These are phyloP conservation scores for Manihot esculenta DNA, from an alignment of 441 rosid species.

Conservation along the genomic window DNA sequence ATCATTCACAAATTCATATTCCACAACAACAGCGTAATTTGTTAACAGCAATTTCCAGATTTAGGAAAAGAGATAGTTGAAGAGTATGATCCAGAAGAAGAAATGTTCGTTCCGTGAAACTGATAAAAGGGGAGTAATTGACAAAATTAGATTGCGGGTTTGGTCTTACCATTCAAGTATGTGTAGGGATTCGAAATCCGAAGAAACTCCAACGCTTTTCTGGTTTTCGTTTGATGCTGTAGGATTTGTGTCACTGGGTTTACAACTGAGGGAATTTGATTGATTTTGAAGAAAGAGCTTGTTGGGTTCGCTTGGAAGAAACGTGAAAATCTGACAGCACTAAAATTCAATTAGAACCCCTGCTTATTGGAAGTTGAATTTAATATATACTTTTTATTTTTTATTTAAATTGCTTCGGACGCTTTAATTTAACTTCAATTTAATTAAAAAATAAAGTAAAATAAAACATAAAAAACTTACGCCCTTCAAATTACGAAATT, in stretches of 20 bases:
- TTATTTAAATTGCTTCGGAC: too few relatives aligned
- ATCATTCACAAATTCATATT: conserved; percentile 1
- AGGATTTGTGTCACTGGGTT: neutral
- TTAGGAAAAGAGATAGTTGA: neutral
- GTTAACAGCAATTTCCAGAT: neutral
- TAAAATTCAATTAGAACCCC: too few relatives aligned
- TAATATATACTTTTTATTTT: too few relatives aligned
- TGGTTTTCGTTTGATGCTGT: neutral
- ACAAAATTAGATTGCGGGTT: neutral
- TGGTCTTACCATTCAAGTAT: conserved; percentile 9
- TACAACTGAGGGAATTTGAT: neutral
- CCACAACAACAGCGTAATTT: neutral
- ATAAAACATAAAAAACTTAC: too few relatives aligned
- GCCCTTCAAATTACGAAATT: too few relatives aligned
- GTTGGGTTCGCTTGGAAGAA: too few relatives aligned
- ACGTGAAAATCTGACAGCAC: too few relatives aligned
- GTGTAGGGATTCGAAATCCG: neutral
- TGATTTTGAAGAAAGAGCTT: neutral
- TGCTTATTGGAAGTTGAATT: too few relatives aligned
- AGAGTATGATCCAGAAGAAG: neutral
- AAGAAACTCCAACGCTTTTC: neutral
- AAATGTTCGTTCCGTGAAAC: neutral
- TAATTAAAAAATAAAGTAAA: too few relatives aligned
- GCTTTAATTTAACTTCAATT: too few relatives aligned
- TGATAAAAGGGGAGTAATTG: neutral